A percentile compares a stretch with the other conserved stretches of the same genome.
phyloP scores from a whole-genome alignment of 2,329 filamentous ascomycete genomes.

The Alternaria ventricosa region DNA sequence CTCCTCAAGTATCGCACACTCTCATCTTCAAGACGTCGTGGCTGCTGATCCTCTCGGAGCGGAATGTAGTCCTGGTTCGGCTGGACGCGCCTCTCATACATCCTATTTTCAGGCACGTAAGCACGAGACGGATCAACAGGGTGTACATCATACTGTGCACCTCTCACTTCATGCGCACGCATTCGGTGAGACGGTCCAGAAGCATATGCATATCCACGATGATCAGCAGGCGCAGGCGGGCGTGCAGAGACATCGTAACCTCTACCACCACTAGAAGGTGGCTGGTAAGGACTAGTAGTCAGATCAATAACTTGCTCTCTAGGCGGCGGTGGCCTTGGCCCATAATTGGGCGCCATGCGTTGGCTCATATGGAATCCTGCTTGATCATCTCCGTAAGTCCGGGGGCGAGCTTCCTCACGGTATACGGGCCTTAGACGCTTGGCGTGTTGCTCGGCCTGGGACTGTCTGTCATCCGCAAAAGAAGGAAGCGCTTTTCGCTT shows the following conservation, averaged over 20 bases:
- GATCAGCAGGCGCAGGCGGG: constrained; percentile 8
- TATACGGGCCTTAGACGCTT: constrained; percentile 24
- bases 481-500: constrained; percentile 28
- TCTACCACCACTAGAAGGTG: constrained; percentile 8
- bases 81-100: constrained; percentile 16
- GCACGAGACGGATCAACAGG: constrained; percentile 14
- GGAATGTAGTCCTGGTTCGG: constrained; percentile 18
- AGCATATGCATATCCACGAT: constrained; percentile 19
- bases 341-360: constrained; percentile 16
- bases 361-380: constrained; percentile 5
- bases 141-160: constrained; percentile 22
- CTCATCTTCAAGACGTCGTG: constrained; percentile 14
- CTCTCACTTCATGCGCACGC: constrained; percentile 22
- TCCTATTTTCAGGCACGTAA: constrained; percentile 19
- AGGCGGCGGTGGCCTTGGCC: constrained; percentile 14
- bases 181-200: constrained; percentile 19
- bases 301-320: constrained; percentile 30
- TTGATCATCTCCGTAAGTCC: constrained; percentile 1
- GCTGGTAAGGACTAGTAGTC: constrained; percentile 31
- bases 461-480: constrained; percentile 11
- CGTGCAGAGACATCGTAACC: constrained; percentile 9
- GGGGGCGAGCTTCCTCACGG: constrained; percentile 12
- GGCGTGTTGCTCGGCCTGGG: constrained; percentile 5
- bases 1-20: constrained; percentile 15
- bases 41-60: constrained; percentile 15